Conservation (phyloP, 1,284 basidiomycete genomes). For the Termitomyces sp. region DNA sequence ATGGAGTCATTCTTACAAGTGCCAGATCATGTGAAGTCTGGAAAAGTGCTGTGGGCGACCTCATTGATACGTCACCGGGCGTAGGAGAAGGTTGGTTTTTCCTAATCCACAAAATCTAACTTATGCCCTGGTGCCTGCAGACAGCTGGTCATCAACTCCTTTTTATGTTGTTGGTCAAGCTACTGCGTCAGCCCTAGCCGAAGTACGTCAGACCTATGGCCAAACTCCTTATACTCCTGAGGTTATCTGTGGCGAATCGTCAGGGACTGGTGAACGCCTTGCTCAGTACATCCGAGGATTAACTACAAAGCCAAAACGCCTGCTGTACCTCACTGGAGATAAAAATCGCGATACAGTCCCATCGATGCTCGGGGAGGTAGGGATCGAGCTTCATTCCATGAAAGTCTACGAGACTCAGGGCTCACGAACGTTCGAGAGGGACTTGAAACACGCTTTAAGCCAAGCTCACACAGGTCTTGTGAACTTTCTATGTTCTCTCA, state of each 20-base stretch:
- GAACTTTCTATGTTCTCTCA: not conserved
- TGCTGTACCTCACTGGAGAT: constrained; percentile 77
- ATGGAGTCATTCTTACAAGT: constrained; percentile 70
- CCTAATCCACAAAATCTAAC: not conserved
- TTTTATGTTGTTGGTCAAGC: constrained; percentile 74
- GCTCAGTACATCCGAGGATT: constrained; percentile 59
- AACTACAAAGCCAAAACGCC: constrained; percentile 21
- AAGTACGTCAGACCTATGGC: constrained; percentile 29
- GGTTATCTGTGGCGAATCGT: constrained; percentile 48
- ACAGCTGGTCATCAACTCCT: constrained; percentile 45
- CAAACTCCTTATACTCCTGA: constrained; percentile 29
- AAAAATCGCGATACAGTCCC: constrained; percentile 72
- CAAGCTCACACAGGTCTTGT: constrained; percentile 23
- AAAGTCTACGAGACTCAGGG: constrained; percentile 67
- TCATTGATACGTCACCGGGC: constrained; percentile 1
- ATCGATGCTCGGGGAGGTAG: constrained; percentile 40
- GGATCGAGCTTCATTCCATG: constrained; percentile 41
- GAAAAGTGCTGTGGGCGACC: constrained; percentile 32
- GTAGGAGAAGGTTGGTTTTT: constrained; percentile 12
- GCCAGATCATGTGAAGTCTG: constrained; percentile 68
- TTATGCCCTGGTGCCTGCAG: not conserved
- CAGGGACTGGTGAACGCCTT: constrained; percentile 63
- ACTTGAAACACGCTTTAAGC: constrained; percentile 35
- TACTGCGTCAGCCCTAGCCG: constrained; percentile 45
- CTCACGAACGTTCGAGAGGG: constrained; percentile 44